Conservation (phyloP, 2,329 filamentous ascomycete species). For the Thermothelomyces thermophilus region DNA sequence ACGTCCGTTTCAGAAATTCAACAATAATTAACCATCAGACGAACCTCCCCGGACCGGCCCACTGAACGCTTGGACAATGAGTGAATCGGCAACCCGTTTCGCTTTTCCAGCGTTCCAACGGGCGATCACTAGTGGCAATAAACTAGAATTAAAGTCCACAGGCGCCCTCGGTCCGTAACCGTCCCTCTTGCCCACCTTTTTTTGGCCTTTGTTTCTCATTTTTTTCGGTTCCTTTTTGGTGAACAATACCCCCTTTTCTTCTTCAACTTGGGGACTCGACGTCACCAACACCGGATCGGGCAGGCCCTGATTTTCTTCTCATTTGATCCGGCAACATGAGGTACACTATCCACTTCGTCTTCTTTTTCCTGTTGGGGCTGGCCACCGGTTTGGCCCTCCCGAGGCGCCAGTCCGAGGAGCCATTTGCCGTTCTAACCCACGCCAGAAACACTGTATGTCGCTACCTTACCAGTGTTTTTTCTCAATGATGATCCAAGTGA, state of each 20-base stretch:
- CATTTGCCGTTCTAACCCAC: constrained; percentile 1
- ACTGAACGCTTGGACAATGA: not conserved
- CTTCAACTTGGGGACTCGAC: not conserved
- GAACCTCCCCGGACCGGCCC: not conserved
- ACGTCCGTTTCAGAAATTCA: constrained; percentile 3
- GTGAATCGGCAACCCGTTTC: constrained; percentile 1
- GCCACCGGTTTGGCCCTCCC: constrained; percentile 16
- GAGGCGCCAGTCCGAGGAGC: not conserved
- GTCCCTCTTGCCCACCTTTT: not conserved
- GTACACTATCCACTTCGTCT: constrained; percentile 7
- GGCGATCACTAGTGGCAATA: not conserved
- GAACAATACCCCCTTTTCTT: not conserved
- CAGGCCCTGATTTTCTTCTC: not conserved
- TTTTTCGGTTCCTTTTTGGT: not conserved
- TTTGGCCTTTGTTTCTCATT: not conserved
- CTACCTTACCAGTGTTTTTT: no score
- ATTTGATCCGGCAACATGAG: constrained; percentile 8
- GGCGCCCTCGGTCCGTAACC: not conserved
- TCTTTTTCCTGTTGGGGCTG: constrained; percentile 14
- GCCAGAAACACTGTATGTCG: constrained; percentile 5
- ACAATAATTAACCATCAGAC: constrained; percentile 6
- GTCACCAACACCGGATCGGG: not conserved
- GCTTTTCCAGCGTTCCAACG: not conserved
- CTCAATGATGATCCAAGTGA: no score
- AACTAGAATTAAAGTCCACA: not conserved